phyloP scores from a whole-genome alignment of 106 monocot genomes.

The Gastrodia elata region DNA sequence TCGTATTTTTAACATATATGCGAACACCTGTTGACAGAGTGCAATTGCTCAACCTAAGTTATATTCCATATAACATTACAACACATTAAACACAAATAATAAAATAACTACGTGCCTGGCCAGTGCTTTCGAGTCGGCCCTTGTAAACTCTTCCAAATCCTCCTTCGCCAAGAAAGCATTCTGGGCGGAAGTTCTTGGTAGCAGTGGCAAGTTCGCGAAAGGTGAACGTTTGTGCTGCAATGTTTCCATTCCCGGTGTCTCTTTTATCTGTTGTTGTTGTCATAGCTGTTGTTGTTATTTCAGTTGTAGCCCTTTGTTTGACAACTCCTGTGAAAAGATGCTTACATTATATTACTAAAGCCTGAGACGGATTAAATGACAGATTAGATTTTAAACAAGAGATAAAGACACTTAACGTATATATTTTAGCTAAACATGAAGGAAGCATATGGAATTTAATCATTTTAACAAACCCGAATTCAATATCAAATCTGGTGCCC shows the following conservation, averaged over 20 bases:
- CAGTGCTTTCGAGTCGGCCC: conserved; percentile 40
- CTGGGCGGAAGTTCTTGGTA: conserved; percentile 42
- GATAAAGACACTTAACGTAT: not conserved
- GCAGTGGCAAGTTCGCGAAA: conserved; percentile 46
- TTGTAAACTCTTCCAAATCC: conserved; percentile 59
- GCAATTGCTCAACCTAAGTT: not conserved
- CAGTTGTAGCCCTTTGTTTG: not conserved
- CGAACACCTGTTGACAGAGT: not conserved
- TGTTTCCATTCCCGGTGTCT: conserved; percentile 12
- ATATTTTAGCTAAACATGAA: not conserved
- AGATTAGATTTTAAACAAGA: not conserved
- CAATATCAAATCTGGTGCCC: no score
- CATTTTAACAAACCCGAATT: no score
- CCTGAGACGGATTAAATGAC: not conserved
- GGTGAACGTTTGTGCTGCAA: conserved; percentile 44
- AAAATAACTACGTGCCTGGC: conserved; percentile 22
- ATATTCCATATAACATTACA: not conserved
- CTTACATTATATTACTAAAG: not conserved
- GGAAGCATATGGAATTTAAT: not conserved
- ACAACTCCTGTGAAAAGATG: not conserved
- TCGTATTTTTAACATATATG: no score
- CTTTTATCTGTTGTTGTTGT: not conserved
- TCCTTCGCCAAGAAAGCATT: conserved; percentile 51
- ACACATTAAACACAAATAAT: not conserved
- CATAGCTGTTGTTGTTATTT: not conserved